Conservation (phyloP, 257 asterid species). For the Mentha longifolia region DNA sequence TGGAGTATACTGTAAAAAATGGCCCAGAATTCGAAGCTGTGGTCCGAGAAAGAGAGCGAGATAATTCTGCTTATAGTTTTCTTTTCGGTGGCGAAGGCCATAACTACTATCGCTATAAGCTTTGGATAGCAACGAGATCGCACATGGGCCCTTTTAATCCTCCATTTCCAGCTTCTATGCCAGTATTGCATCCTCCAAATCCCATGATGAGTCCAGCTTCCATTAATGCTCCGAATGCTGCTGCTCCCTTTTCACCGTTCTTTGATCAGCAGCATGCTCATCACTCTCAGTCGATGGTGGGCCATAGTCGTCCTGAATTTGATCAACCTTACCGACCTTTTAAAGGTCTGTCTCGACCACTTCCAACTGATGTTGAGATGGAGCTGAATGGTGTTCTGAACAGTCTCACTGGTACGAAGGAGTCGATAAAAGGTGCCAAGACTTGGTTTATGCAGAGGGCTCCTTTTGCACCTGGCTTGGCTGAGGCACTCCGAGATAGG, state of each 20-base stretch:
- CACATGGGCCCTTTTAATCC: constrained; percentile 65
- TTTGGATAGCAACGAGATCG: constrained; percentile 74
- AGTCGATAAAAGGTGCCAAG: constrained; percentile 96
- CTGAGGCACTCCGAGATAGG: constrained; percentile 92
- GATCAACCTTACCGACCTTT: constrained; percentile 70
- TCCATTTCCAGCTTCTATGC: constrained; percentile 68
- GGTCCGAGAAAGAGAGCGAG: constrained; percentile 95
- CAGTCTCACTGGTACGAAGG: constrained; percentile 91
- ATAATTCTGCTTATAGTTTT: constrained; percentile 86
- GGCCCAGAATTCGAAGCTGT: constrained; percentile 98
- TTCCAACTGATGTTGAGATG: constrained; percentile 92
- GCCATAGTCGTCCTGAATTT: constrained; percentile 70
- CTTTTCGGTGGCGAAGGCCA: constrained; percentile 99
- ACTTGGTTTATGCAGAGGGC: constrained; percentile 98
- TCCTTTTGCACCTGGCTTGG: constrained; percentile 73
- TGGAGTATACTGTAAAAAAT: constrained; percentile 88
- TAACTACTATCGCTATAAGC: constrained; percentile 85
- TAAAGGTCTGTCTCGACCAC: constrained; percentile 75
- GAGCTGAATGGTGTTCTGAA: constrained; percentile 86
- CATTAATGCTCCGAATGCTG: constrained; percentile 64
- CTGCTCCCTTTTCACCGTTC: constrained; percentile 70
- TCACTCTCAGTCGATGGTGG: constrained; percentile 59
- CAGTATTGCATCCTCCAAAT: constrained; percentile 85
- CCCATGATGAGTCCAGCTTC: constrained; percentile 76
- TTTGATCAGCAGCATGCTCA: constrained; percentile 78